Percentiles rank a stretch among this genome's conserved stretches.
Evolutionary conservation across 306 rosid species (phyloP).

Genomic region (Trifolium pratense): DNA sequence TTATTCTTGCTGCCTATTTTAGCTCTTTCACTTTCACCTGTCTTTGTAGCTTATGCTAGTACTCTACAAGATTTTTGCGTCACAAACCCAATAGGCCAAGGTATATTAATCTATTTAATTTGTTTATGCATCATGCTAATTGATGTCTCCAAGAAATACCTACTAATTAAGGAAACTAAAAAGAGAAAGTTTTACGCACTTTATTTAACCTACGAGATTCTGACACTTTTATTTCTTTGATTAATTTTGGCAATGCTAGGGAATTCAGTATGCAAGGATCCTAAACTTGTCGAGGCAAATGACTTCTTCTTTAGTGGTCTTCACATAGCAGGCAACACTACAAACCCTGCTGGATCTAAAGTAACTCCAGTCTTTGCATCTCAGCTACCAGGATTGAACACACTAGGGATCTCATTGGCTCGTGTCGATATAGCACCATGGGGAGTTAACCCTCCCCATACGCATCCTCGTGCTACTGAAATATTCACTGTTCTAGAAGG

Average conservation of each 20-base stretch:
- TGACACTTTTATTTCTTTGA: constrained; percentile 1
- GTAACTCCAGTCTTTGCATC: constrained; percentile 48
- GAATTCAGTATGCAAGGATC: constrained; percentile 47
- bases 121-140: too few species aligned
- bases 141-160: too few species aligned
- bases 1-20: constrained; percentile 31
- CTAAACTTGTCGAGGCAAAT: constrained; percentile 41
- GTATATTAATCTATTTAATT: constrained; percentile 18
- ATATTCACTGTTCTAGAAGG: constrained; percentile 46
- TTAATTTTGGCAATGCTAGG: constrained; percentile 36
- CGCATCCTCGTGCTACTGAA: constrained; percentile 52
- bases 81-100: constrained; percentile 41
- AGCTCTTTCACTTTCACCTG: constrained; percentile 42
- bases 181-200: too few species aligned
- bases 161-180: too few species aligned
- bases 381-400: constrained; percentile 49
- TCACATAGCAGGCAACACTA: constrained; percentile 47
- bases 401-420: constrained; percentile 40
- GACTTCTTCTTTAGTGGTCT: constrained; percentile 49
- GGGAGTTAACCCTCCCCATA: constrained; percentile 57
- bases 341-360: constrained; percentile 38
- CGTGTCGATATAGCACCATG: constrained; percentile 47
- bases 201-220: constrained; percentile 5
- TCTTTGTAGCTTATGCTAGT: constrained; percentile 29
- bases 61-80: constrained; percentile 57